A percentile compares a stretch with the other conserved stretches of the same genome.
These are phyloP conservation scores for Mycena pura DNA, from an alignment of 768 basidiomycete genomes.

Conservation along the genomic window DNA sequence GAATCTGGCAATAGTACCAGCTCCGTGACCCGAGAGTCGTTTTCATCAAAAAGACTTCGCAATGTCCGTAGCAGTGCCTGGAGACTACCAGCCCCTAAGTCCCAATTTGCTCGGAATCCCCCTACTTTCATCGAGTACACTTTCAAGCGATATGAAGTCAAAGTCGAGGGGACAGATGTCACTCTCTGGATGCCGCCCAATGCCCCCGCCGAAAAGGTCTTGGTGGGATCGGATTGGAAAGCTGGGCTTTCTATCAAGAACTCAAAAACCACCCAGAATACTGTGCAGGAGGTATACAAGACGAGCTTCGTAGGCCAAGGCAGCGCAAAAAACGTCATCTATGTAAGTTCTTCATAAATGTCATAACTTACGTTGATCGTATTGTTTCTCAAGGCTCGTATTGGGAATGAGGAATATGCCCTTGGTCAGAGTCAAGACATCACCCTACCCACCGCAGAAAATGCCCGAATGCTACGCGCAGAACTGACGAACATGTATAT, in stretches of 20 bases:
- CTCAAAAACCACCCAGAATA: neutral
- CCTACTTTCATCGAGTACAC: neutral
- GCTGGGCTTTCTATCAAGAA: neutral
- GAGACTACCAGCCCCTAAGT: neutral
- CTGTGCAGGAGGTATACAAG: neutral
- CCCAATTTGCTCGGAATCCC: slow-evolving; percentile 1
- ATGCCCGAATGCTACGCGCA: slow-evolving; percentile 1
- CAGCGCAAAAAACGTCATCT: slow-evolving; percentile 20
- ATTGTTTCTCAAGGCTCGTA: slow-evolving; percentile 19
- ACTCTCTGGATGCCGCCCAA: neutral
- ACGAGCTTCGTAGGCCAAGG: slow-evolving; percentile 24
- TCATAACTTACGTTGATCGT: too few species aligned
- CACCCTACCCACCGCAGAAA: neutral
- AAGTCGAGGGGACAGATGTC: neutral
- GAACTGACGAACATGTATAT: slow-evolving; percentile 22
- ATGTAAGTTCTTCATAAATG: slow-evolving; percentile 10
- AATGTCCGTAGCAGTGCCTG: slow-evolving; percentile 8
- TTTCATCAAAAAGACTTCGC: too few species aligned
- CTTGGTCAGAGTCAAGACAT: slow-evolving; percentile 20
- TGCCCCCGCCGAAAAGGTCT: neutral
- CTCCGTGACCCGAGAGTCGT: too few species aligned
- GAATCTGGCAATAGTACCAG: neutral
- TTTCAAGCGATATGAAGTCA: neutral
- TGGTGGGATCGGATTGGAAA: slow-evolving; percentile 10
- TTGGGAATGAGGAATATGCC: slow-evolving; percentile 25